Base-by-base conservation (phyloP, 2,329 filamentous ascomycete species). In the Thermothelomyces thermophilus region DNA sequence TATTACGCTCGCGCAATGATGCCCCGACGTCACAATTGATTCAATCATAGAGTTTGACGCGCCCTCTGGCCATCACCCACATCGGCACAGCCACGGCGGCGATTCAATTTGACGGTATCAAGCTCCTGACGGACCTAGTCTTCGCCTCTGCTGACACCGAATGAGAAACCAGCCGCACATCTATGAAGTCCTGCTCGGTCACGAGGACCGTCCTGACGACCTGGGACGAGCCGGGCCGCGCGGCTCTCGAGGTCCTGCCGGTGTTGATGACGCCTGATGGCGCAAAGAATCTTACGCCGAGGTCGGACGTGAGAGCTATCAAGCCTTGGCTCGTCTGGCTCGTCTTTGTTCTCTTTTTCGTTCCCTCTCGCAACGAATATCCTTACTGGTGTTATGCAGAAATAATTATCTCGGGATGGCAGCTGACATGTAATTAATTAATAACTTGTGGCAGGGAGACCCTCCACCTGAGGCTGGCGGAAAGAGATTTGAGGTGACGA, bases 121-220 rank as follows among this genome's bases (percentile, higher is more conserved):
- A 62, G 9, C 62, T 75, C 33, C 57, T 75, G 5, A 75, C 72
- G 0, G 71, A 75, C 39, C 71, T 72, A 0, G 68, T 72, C 54
- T 74, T 75, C 57, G 69, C 68, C 0, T 67, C 66, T 0, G 66
- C 66, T 5, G 67, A 66, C 3, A 64, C 67, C 0, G 41, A 56
- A 28, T 72, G 62, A 59, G 61, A 30, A 48, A 70, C 1, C 63
- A 76, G 0, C 73, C 73, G 0, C 60, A 60, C 9, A 73, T 76
- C 52, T 72, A 75, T 43, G 73, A 67, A n/a, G 62, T 76, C 3
- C 64, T 76, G 1, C 64, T 76, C 8, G 73, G 70, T 57, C 73
- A 77, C 50, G 74, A 76, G 57, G 71, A 76, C 57, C 73, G 76
- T 50, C 62, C 64, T 0, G 73, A 76, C 52, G 76, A 76, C 52